Conservation (phyloP, 139 green algal species). For the Raphidocelis subcapitata region DNA sequence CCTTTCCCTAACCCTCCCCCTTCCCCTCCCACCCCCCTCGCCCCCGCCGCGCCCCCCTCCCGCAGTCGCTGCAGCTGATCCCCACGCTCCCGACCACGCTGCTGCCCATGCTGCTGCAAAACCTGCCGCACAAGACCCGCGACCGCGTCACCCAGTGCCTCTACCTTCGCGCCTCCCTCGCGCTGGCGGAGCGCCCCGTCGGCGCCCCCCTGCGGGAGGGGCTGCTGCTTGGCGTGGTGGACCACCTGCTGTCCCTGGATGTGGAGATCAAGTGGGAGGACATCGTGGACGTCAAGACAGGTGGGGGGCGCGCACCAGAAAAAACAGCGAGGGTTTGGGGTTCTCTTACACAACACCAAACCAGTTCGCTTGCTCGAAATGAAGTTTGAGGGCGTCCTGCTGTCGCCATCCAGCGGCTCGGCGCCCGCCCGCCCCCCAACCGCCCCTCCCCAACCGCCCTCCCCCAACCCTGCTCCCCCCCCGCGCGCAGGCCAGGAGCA, state of each 20-base stretch:
- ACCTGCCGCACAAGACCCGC: conserved; percentile 68
- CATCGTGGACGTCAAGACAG: conserved; percentile 68
- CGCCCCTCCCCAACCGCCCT: too few relatives aligned
- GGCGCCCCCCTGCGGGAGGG: conserved; percentile 58
- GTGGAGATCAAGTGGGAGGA: conserved; percentile 92
- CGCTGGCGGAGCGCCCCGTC: conserved; percentile 50
- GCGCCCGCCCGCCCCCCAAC: conserved; percentile 4
- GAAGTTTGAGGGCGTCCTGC: too few relatives aligned
- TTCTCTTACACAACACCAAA: too few relatives aligned
- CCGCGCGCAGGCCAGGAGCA: conserved; percentile 47
- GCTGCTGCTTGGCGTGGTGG: conserved; percentile 64
- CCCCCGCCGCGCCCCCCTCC: neutral
- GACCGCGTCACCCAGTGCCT: conserved; percentile 72
- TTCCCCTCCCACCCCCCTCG: neutral
- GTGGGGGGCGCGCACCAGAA: conserved; percentile 7
- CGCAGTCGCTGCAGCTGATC: conserved; percentile 66
- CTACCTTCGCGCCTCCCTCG: conserved; percentile 63
- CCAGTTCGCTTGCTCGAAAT: too few relatives aligned
- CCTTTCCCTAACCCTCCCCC: neutral
- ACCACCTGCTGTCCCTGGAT: conserved; percentile 75
- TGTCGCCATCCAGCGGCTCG: conserved; percentile 1
- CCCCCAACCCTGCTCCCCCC: neutral
- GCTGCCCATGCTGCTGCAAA: conserved; percentile 53
- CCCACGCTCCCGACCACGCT: conserved; percentile 60
- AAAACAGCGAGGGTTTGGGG: neutral